These are phyloP conservation scores for Talaromyces ruber DNA, from an alignment of 495 filamentous ascomycete genomes.

Conservation along the genomic window DNA sequence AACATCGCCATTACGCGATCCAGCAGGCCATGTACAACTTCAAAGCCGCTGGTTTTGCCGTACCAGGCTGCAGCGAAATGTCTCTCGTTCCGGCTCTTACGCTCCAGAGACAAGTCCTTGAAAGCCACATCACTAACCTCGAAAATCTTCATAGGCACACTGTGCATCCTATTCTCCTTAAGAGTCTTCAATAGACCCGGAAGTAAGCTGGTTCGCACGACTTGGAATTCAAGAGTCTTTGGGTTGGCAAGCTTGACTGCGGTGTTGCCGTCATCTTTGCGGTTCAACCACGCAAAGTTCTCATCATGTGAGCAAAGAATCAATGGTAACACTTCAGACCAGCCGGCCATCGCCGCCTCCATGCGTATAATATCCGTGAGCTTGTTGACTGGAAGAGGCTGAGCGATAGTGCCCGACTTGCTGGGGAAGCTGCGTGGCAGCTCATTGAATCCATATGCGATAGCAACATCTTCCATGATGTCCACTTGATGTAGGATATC, in stretches of 20 bases:
- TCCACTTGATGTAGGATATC: constrained; percentile 95
- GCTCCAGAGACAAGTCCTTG: constrained; percentile 71
- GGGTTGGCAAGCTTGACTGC: constrained; percentile 90
- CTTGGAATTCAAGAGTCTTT: constrained; percentile 92
- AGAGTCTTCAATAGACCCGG: constrained; percentile 93
- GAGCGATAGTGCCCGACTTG: constrained; percentile 74
- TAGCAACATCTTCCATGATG: constrained; percentile 97
- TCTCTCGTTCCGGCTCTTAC: constrained; percentile 81
- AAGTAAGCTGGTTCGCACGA: constrained; percentile 82
- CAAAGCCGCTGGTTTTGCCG: constrained; percentile 92
- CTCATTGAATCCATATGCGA: constrained; percentile 93
- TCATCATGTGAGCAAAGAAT: constrained; percentile 98
- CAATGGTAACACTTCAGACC: constrained; percentile 92
- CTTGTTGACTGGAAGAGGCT: constrained; percentile 87
- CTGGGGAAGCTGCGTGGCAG: constrained; percentile 77
- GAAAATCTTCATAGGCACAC: constrained; percentile 86
- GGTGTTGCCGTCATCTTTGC: constrained; percentile 76
- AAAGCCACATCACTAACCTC: constrained; percentile 88
- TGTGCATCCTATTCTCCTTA: constrained; percentile 86
- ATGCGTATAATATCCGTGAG: constrained; percentile 83
- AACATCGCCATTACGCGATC: constrained; percentile 93
- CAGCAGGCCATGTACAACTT: constrained; percentile 88
- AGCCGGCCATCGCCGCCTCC: constrained; percentile 90
- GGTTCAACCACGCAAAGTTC: constrained; percentile 95
- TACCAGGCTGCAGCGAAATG: constrained; percentile 94